Percentiles rank a stretch among this genome's conserved stretches.
phyloP scores from a whole-genome alignment of 805 yeast species.

The Cyberlindnera maritima region DNA sequence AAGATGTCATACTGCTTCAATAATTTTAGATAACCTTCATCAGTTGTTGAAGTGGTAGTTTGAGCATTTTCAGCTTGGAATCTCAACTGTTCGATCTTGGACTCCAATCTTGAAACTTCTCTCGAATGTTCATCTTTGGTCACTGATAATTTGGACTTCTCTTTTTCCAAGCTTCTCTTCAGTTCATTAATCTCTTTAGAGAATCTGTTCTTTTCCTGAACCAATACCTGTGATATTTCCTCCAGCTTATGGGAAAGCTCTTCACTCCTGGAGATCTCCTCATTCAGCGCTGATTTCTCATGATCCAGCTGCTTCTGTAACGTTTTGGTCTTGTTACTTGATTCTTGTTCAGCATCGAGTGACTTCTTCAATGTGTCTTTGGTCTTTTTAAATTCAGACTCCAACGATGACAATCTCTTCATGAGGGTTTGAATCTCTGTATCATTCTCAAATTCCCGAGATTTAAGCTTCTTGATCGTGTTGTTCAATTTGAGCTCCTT shows the following conservation, averaged over 20 bases:
- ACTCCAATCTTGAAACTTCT: conserved; percentile 62
- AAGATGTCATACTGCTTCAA: conserved; percentile 50
- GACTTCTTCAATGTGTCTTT: conserved; percentile 29
- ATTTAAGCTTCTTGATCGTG: conserved; percentile 59
- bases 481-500: conserved; percentile 69
- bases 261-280: conserved; percentile 18
- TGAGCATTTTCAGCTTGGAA: conserved; percentile 52
- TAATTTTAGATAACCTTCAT: conserved; percentile 42
- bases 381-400: conserved; percentile 24
- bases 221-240: conserved; percentile 22
- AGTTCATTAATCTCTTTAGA: conserved; percentile 30
- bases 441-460: conserved; percentile 40
- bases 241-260: conserved; percentile 29
- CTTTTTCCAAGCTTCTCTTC: conserved; percentile 32
- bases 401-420: conserved; percentile 16
- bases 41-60: conserved; percentile 28
- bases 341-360: conserved; percentile 27
- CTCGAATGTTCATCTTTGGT: conserved; percentile 24
- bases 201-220: conserved; percentile 22
- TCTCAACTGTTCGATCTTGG: conserved; percentile 65
- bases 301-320: conserved; percentile 19
- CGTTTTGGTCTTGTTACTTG: conserved; percentile 23
- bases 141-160: conserved; percentile 32
- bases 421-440: conserved; percentile 26
- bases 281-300: conserved; percentile 21